A percentile compares a stretch with the other conserved stretches of the same genome.
Evolutionary conservation across 257 asterid genomes (phyloP).

Genomic region (Echium plantagineum): DNA sequence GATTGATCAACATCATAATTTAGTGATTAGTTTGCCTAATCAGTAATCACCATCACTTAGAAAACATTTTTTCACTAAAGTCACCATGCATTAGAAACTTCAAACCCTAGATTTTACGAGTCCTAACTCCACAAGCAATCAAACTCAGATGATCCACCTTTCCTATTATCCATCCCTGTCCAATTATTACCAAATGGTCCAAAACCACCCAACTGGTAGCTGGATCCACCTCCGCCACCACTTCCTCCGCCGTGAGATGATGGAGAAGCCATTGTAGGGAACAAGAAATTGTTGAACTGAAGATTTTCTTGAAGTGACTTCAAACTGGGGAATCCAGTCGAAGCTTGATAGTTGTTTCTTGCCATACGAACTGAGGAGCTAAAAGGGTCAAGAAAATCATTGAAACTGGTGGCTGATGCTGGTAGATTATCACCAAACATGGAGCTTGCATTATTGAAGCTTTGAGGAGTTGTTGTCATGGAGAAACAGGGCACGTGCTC

Average conservation of each 20-base stretch:
- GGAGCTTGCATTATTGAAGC: slow-evolving; percentile 34
- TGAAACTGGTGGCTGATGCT: slow-evolving; percentile 11
- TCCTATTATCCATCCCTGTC: slow-evolving; percentile 38
- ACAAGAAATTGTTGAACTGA: slow-evolving; percentile 40
- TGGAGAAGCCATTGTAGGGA: slow-evolving; percentile 23
- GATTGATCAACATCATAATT: too few relatives aligned
- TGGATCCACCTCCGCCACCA: not conserved
- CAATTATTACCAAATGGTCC: slow-evolving; percentile 30
- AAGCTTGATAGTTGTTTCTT: slow-evolving; percentile 20
- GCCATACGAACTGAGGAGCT: slow-evolving; percentile 22
- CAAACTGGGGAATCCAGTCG: slow-evolving; percentile 42
- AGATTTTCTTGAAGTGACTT: slow-evolving; percentile 60
- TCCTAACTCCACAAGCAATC: slow-evolving; percentile 77
- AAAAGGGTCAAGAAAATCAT: slow-evolving; percentile 14
- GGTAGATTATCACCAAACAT: slow-evolving; percentile 20
- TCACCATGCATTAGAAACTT: not conserved
- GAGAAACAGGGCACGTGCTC: slow-evolving; percentile 99
- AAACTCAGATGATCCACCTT: slow-evolving; percentile 42
- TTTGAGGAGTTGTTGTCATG: slow-evolving; percentile 29
- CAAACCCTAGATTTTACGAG: not conserved
- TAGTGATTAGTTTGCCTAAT: not conserved
- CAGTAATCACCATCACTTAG: not conserved
- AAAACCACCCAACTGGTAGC: slow-evolving; percentile 12
- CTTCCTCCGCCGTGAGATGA: slow-evolving; percentile 16
- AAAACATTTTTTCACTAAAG: too few relatives aligned